A percentile compares a stretch with the other conserved stretches of the same genome.
Conservation (phyloP, 1,284 basidiomycete species). For the Butyriboletus appendiculatus region DNA sequence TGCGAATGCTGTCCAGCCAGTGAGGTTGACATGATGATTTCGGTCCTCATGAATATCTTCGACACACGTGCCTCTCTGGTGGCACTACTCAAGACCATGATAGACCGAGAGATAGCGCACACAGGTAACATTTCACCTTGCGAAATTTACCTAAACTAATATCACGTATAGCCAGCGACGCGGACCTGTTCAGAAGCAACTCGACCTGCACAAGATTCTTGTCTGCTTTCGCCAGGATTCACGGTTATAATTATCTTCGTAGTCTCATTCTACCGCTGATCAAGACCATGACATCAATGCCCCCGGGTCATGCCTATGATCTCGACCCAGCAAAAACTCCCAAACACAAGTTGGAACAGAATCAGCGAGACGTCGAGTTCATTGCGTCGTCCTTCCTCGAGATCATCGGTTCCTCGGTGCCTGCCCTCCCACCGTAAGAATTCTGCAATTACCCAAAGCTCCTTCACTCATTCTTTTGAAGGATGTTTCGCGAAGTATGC, state of each 20-base stretch:
- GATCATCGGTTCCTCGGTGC: conserved; percentile 72
- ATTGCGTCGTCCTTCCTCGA: conserved; percentile 78
- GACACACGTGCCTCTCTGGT: conserved; percentile 77
- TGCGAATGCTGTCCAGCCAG: conserved; percentile 80
- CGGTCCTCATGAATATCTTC: conserved; percentile 85
- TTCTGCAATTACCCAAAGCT: background rate
- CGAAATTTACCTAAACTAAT: conserved; percentile 8
- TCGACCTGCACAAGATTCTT: conserved; percentile 84
- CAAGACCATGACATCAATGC: conserved; percentile 70
- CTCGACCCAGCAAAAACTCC: conserved; percentile 71
- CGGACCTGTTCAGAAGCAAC: conserved; percentile 83
- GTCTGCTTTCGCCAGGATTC: conserved; percentile 81
- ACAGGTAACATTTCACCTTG: conserved; percentile 53
- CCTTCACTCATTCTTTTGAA: conserved; percentile 32
- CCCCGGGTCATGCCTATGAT: conserved; percentile 76
- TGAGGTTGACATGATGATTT: conserved; percentile 84
- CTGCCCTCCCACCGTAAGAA: conserved; percentile 74
- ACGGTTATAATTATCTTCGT: conserved; percentile 88
- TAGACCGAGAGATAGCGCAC: conserved; percentile 79
- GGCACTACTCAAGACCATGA: conserved; percentile 77
- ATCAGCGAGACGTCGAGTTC: conserved; percentile 71
- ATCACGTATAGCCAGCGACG: conserved; percentile 66
- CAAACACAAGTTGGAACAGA: conserved; percentile 65
- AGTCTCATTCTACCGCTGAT: conserved; percentile 77
- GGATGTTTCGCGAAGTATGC: conserved; percentile 88